phyloP scores from a whole-genome alignment of 345 rosid genomes.

The Microthlaspi erraticum region DNA sequence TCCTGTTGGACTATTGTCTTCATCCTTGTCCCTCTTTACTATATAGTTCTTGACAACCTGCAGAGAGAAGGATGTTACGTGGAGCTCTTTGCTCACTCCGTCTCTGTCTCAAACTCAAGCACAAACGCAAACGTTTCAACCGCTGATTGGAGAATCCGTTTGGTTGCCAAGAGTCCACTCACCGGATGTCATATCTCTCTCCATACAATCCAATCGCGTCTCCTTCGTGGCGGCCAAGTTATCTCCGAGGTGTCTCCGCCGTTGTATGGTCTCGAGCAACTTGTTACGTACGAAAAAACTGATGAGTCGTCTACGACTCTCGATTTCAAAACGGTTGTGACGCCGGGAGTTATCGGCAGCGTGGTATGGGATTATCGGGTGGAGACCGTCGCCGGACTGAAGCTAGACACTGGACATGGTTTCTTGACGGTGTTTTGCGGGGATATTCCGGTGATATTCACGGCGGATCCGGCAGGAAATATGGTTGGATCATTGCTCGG shows the following conservation, averaged over 20 bases:
- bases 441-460: conserved; percentile 24
- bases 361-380: conserved; percentile 28
- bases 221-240: conserved; percentile 26
- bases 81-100: conserved; percentile 22
- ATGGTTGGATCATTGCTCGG: conserved; percentile 24
- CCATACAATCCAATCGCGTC: conserved; percentile 13
- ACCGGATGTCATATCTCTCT: conserved; percentile 18
- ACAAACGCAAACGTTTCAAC: conserved; percentile 22
- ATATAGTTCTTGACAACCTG: fast-evolving
- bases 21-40: neutral
- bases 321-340: conserved; percentile 9
- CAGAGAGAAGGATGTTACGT: neutral
- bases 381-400: neutral
- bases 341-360: neutral
- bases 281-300: neutral
- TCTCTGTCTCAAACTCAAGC: conserved; percentile 28
- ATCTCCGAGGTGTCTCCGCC: neutral
- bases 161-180: conserved; percentile 19
- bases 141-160: conserved; percentile 28
- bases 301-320: neutral
- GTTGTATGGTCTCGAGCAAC: neutral
- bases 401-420: neutral
- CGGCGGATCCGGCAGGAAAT: conserved; percentile 10
- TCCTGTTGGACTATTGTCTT: neutral
- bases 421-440: conserved; percentile 7